A percentile compares a stretch with the other conserved stretches of the same genome.
phyloP scores from a whole-genome alignment of 177 flowering plant species.

The Vitis hybrid region DNA sequence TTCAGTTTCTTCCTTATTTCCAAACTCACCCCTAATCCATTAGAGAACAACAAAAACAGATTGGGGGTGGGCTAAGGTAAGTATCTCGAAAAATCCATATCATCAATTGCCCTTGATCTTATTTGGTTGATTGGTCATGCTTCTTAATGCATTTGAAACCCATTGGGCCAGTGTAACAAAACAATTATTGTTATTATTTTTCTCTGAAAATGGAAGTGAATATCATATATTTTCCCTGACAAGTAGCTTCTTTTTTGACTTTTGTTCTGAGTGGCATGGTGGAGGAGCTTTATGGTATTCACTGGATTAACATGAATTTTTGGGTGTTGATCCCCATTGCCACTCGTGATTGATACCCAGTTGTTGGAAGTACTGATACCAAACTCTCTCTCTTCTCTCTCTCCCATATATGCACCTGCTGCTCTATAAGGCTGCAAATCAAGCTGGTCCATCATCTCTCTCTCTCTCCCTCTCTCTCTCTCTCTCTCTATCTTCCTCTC shows the following conservation, averaged over 20 bases:
- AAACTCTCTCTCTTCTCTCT: background rate
- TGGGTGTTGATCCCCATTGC: constrained; percentile 5
- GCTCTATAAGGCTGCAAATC: background rate
- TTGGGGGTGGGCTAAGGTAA: too few relatives aligned
- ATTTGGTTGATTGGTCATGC: too few relatives aligned
- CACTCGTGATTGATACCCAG: constrained; percentile 15
- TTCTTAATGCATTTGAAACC: too few relatives aligned
- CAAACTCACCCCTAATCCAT: too few relatives aligned
- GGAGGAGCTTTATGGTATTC: background rate
- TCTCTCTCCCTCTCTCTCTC: background rate
- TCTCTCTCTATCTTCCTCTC: background rate
- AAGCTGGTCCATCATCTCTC: background rate
- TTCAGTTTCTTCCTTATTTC: too few relatives aligned
- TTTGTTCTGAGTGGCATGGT: background rate
- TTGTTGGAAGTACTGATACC: background rate
- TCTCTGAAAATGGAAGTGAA: too few relatives aligned
- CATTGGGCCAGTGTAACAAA: too few relatives aligned
- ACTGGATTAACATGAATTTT: constrained; percentile 12
- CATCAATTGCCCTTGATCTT: too few relatives aligned
- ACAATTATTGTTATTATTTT: too few relatives aligned
- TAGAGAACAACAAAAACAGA: too few relatives aligned
- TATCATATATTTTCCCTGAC: too few relatives aligned
- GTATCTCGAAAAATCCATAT: too few relatives aligned
- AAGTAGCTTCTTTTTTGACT: constrained; percentile 12
- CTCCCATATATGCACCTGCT: background rate